Base-by-base conservation (phyloP, 78 protist genomes). In the Bodo saltans region DNA sequence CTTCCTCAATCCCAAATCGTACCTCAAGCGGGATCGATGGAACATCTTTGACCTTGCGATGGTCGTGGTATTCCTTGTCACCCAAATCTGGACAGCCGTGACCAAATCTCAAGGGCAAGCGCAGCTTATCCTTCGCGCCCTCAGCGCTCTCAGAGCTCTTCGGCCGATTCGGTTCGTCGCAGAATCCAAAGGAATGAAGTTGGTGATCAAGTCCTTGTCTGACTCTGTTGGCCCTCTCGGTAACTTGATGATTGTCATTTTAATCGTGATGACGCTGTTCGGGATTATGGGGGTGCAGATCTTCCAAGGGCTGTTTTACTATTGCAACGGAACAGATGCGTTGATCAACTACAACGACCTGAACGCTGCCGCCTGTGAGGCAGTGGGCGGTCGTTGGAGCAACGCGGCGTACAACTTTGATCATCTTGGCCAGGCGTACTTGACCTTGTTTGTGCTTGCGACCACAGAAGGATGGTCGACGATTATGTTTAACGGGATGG, bases 91-190 rank as follows among this genome's bases (percentile, higher is more conserved):
- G n/a, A n/a, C n/a, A n/a, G n/a, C n/a, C n/a, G n/a, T n/a, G n/a
- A n/a, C n/a, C n/a, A n/a, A n/a, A n/a, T n/a, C n/a, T n/a, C 34
- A 42, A 3, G 81, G 72, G 11, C 3, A 79, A 3, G 38, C 53
- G n/a, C 0, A 41, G 42, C 3, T 33, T 12, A 40, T 42, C 0
- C 17, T 86, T 25, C 41, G 74, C 3, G 78, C 80, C 23, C 37
- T 89, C 3, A 80, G 89, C n/a, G 25, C 35, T 21, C 39, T 84
- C 39, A 35, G 88, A 0, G 85, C 88, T 3, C 78, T 90, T 29
- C 87, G 93, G 0, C 93, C 93, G 29, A 84, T 90, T 28, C 93
- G 93, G 0, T 42, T 87, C 38, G 1, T 90, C 82, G 33, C 73
- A 42, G 84, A 38, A 1, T 11, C 27, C 70, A 29, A 4, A 2